phyloP scores from a whole-genome alignment of 2,329 filamentous ascomycete species.

The Pestalotiopsis sp. region DNA sequence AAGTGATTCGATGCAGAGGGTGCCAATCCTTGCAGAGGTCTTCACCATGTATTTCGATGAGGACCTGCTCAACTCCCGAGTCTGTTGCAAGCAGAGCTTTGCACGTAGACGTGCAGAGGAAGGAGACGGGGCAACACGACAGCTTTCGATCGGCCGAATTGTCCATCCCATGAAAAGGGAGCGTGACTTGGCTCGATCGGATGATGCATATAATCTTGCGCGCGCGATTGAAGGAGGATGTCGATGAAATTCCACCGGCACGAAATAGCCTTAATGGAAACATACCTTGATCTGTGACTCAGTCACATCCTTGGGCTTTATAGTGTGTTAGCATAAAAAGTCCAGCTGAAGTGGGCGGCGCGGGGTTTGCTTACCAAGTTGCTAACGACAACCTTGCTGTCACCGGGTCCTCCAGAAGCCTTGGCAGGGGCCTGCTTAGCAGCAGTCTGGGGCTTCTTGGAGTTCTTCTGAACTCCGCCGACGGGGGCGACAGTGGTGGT shows the following conservation, averaged over 20 bases:
- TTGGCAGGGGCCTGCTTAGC: slow-evolving; percentile 67
- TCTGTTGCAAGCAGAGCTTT: slow-evolving; percentile 17
- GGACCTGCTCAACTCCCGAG: slow-evolving; percentile 61
- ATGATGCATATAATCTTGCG: slow-evolving; percentile 24
- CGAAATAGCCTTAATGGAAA: slow-evolving; percentile 78
- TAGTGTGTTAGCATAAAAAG: slow-evolving; percentile 44
- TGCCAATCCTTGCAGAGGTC: slow-evolving; percentile 54
- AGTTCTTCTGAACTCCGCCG: slow-evolving; percentile 83
- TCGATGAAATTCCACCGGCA: slow-evolving; percentile 73
- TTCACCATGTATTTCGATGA: slow-evolving; percentile 39
- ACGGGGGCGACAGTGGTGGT: slow-evolving; percentile 68
- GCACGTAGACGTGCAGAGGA: slow-evolving; percentile 28
- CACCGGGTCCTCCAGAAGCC: slow-evolving; percentile 61
- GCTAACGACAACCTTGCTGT: slow-evolving; percentile 98
- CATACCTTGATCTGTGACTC: slow-evolving; percentile 99
- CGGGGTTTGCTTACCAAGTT: slow-evolving; percentile 74
- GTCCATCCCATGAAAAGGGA: slow-evolving; percentile 19
- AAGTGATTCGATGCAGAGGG: slow-evolving; percentile 33
- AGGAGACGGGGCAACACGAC: slow-evolving; percentile 39
- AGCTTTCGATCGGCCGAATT: slow-evolving; percentile 18
- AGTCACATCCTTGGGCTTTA: slow-evolving; percentile 90
- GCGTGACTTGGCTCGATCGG: slow-evolving; percentile 23
- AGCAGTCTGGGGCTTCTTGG: slow-evolving; percentile 60
- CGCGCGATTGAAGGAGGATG: slow-evolving; percentile 45
- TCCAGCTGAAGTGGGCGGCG: not conserved